phyloP scores from a whole-genome alignment of 2,329 filamentous ascomycete genomes.

The Trichoderma lentiforme region DNA sequence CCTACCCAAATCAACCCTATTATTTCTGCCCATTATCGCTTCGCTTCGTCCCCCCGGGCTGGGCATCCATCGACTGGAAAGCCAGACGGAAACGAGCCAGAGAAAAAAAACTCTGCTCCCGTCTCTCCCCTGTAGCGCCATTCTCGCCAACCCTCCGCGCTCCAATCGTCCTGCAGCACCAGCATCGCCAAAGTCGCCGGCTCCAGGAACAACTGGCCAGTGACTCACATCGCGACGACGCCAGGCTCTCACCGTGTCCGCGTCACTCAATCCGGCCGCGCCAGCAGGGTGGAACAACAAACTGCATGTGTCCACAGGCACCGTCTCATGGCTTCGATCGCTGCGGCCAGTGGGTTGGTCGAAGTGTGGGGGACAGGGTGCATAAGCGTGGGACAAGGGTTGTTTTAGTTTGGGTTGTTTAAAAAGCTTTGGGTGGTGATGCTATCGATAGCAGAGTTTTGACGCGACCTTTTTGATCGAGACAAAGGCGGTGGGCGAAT shows the following conservation, averaged over 20 bases:
- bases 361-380: conserved; percentile 6
- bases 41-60: not conserved
- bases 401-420: not conserved
- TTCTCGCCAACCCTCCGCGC: not conserved
- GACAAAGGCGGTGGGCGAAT: not conserved
- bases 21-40: not conserved
- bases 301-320: conserved; percentile 5
- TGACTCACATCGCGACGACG: conserved; percentile 24
- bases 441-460: not conserved
- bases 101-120: not conserved
- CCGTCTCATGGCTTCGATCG: conserved; percentile 21
- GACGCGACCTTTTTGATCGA: not conserved
- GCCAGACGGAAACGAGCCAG: not conserved
- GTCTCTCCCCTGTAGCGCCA: conserved; percentile 1
- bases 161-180: conserved; percentile 15
- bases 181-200: conserved; percentile 15
- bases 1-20: not conserved
- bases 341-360: conserved; percentile 22
- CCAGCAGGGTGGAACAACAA: not conserved
- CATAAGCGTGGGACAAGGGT: conserved; percentile 13
- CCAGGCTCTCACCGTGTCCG: conserved; percentile 21
- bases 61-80: not conserved
- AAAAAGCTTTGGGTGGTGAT: not conserved
- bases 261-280: conserved; percentile 19
- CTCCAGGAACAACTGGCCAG: conserved; percentile 24